phyloP scores from a whole-genome alignment of 169 alveolate species.

The Eimeria mitis region DNA sequence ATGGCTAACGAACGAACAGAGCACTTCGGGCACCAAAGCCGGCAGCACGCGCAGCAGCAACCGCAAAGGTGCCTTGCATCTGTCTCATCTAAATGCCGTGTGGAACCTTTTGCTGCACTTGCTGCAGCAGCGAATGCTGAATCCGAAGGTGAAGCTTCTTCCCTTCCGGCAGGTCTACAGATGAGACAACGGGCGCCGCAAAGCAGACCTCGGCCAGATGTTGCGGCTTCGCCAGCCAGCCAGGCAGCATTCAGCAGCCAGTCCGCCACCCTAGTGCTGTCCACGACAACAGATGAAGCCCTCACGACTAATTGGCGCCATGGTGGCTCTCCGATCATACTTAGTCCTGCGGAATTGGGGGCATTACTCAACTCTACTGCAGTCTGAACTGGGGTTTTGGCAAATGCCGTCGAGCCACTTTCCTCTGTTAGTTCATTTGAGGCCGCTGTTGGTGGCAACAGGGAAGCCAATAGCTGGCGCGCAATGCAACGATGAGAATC shows the following conservation, averaged over 20 bases:
- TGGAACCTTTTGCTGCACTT: not conserved
- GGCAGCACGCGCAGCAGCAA: conserved; percentile 40
- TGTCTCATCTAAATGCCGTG: not conserved
- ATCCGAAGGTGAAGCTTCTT: not conserved
- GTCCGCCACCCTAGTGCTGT: conserved; percentile 34
- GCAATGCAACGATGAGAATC: conserved; percentile 53
- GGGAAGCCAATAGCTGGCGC: conserved; percentile 53
- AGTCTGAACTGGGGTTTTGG: not conserved
- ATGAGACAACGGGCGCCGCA: conserved; percentile 59
- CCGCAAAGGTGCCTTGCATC: not conserved
- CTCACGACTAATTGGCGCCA: conserved; percentile 33
- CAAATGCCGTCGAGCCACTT: not conserved
- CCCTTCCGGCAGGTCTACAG: conserved; percentile 1
- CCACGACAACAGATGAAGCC: conserved; percentile 9
- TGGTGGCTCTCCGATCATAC: conserved; percentile 13
- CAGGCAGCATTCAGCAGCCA: conserved; percentile 58
- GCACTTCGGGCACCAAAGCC: conserved; percentile 31
- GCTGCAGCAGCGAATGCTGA: not conserved
- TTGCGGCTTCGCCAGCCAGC: conserved; percentile 53
- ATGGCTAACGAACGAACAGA: not conserved
- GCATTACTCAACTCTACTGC: not conserved
- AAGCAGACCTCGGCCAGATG: conserved; percentile 25
- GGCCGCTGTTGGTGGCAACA: conserved; percentile 7
- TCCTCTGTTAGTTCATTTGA: not conserved
- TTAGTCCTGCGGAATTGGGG: not conserved